Evolutionary conservation across 257 asterid species (phyloP).

Genomic region (Voacanga thouarsii): DNA sequence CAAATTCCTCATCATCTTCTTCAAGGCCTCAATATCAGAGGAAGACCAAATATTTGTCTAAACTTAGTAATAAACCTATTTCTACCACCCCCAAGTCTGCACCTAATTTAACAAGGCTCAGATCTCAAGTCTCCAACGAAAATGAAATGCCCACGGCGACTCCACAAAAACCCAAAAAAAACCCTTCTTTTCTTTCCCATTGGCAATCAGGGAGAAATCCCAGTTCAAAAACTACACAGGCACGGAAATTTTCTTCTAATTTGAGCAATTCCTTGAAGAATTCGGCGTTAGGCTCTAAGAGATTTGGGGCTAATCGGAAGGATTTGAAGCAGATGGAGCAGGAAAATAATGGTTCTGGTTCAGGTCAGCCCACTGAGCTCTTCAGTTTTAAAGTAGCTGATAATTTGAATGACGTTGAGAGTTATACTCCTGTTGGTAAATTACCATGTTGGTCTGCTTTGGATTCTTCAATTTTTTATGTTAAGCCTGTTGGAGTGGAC

Average conservation of each 20-base stretch:
- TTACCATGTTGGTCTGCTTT: conserved; percentile 20
- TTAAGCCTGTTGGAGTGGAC: conserved; percentile 20
- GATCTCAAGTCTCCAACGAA: conserved; percentile 36
- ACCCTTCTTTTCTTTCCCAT: conserved; percentile 15
- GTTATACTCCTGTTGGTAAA: conserved; percentile 45
- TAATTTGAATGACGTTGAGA: conserved; percentile 22
- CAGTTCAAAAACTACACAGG: conserved; percentile 23
- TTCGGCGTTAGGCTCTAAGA: conserved; percentile 23
- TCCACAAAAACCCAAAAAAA: conserved; percentile 30
- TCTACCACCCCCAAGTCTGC: conserved; percentile 22
- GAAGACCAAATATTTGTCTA: conserved; percentile 22
- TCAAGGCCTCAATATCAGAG: conserved; percentile 19
- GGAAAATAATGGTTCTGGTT: conserved; percentile 11
- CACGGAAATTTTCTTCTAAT: conserved; percentile 31
- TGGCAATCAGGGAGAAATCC: conserved; percentile 28
- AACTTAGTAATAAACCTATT: conserved; percentile 6
- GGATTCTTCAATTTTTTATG: conserved; percentile 23
- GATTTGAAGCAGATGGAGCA: conserved; percentile 22
- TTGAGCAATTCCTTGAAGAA: conserved; percentile 21
- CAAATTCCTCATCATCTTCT: conserved; percentile 9
- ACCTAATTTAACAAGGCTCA: conserved; percentile 23
- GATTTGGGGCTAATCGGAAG: conserved; percentile 16
- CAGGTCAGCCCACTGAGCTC: conserved; percentile 36
- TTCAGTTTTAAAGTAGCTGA: conserved; percentile 16
- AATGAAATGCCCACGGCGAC: conserved; percentile 32